A percentile compares a stretch with the other conserved stretches of the same genome.
phyloP scores from a whole-genome alignment of 2,329 filamentous ascomycete species.

The Elsinoe necatrix region DNA sequence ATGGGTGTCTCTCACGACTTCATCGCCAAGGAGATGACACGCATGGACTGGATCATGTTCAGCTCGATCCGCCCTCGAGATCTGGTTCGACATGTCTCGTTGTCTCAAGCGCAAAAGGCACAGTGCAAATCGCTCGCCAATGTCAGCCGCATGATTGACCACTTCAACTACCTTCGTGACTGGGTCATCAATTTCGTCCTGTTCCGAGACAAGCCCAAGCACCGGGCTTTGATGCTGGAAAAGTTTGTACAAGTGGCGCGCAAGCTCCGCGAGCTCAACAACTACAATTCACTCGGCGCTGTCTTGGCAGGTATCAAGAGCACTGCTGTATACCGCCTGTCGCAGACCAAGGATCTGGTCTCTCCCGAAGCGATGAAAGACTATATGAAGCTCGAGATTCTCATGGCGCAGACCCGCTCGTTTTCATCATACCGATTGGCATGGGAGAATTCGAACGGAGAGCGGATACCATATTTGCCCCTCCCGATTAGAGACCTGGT shows the following conservation, averaged over 20 bases:
- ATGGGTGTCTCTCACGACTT: constrained; percentile 80
- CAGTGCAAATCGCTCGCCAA: constrained; percentile 62
- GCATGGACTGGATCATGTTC: constrained; percentile 98
- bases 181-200: constrained; percentile 52
- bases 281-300: constrained; percentile 94
- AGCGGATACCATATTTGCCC: constrained; percentile 88
- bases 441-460: constrained; percentile 88
- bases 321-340: constrained; percentile 73
- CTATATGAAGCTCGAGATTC: constrained; percentile 76
- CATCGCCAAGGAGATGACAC: constrained; percentile 82
- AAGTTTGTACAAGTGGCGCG: constrained; percentile 88
- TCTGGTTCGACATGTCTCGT: constrained; percentile 80
- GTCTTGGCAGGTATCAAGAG: constrained; percentile 88
- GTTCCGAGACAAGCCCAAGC: constrained; percentile 89
- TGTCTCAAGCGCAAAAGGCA: constrained; percentile 49
- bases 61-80: constrained; percentile 89
- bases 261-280: constrained; percentile 83
- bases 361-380: constrained; percentile 65
- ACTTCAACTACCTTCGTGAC: constrained; percentile 56
- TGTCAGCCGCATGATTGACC: constrained; percentile 87
- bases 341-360: constrained; percentile 70
- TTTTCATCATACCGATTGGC: constrained; percentile 94
- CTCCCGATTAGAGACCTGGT: constrained; percentile 83
- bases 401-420: constrained; percentile 89
- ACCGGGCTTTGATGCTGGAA: constrained; percentile 80